Base-by-base conservation (phyloP, 257 asterid genomes). In the Solanum paucissectum region DNA sequence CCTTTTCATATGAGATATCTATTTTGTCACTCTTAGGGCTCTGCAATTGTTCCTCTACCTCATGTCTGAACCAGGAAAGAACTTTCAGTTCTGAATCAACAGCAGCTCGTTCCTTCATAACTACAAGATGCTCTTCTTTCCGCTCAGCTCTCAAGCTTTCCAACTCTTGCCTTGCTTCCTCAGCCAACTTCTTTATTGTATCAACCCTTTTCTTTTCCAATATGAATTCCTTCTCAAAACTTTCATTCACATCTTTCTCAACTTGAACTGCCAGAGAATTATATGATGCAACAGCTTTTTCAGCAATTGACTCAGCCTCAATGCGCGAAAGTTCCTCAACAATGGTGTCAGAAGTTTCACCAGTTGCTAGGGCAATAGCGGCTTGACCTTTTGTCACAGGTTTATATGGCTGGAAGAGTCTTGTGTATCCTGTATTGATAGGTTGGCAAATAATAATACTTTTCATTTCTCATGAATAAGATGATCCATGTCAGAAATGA, bases 341-440 rank as follows among this genome's bases (percentile, higher is more conserved):
- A 52, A 96, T 98, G 37, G 93, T 91, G 83, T 94, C 93, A 75
- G 94, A 92, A 89, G 95, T 96, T 75, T 96, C 99, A 27, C 99
- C 98, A 84, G 98, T 94, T 86, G 98, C 92, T 87, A 97, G 93
- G 66, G 98, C 97, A 89, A 96, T 92, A 66, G 98, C 99, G 64
- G 99, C 98, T 92, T 97, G 99, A 79, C 99, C 98, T 86, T 94
- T 97, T 27, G 99, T 97, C 90, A 97, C 99, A 25, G 99, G 99
- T 88, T 97, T 97, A 71, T 92, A 94, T 69, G 99, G 99, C 93
- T 97, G 99, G 95, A 96, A 97, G 83, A 96, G 94, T 89, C 99
- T 93, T 82, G 99, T 95, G 87, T 92, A 97, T 79, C 99, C 99
- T 97, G 93, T 86, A 87, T 84, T 60, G 55, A 76, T 20, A 88